Base-by-base conservation (phyloP, 2,329 filamentous ascomycete species). In the Trichophyton schoenleinii region DNA sequence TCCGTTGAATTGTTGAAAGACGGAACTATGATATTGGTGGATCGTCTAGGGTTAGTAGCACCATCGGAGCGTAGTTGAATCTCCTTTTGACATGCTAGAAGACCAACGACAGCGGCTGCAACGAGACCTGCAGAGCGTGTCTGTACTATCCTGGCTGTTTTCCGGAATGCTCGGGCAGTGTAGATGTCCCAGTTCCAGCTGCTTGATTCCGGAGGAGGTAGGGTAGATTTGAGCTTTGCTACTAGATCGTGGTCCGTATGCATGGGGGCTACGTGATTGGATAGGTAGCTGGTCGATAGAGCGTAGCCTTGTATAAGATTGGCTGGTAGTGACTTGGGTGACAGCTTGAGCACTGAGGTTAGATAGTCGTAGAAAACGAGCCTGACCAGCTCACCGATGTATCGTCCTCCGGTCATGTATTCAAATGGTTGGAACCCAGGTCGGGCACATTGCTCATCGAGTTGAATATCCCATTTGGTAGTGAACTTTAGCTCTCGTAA, bases 351-450 rank as follows among this genome's bases (percentile, higher is more conserved):
- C 13, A 82, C 66, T 9, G 68, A 76, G 9, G 76, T 79, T 67
- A 87, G 72, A 67, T 87, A 86, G 68, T 89, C 85, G 46, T 85
- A 72, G 60, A 90, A 78, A 64, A 88, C 83, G 61, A 91, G 77
- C 28, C 88, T 83, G 25, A 87, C 85, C 9, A 91, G 81, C 72
- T 91, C 88, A 58, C 88, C 88, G 3, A 91, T 79, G 69, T 91
- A 91, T 46, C 88, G 80, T 1, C 88, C 88, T 2, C 87, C 83
- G 0, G 87, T 91, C 86, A 92, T 89, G 73, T 91, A 92, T 70
- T 94, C 89, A 20, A 92, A 81, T 0, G 88, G 88, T 66, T 92
- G 88, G 67, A 92, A 91, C 0, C 88, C 88, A 0, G 88, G 87
- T 5, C 77, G 78, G 67, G 89, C 85, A 66, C 85, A 86, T 53